Conservation (phyloP, 1,284 basidiomycete species). For the Malassezia brasiliensis region DNA sequence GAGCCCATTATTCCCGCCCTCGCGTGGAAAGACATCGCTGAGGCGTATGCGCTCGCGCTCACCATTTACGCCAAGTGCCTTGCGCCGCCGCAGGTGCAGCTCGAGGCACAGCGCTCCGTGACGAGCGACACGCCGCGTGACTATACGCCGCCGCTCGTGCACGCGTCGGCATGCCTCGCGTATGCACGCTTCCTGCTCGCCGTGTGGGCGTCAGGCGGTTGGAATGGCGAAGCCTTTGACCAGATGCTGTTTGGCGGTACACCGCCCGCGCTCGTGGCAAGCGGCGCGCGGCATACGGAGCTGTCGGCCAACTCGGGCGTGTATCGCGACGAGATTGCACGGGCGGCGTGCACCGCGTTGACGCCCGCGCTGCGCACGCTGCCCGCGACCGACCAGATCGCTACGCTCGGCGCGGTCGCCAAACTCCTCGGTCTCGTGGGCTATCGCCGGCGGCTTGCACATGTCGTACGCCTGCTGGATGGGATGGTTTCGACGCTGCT, state of each 20-base stretch:
- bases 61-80: constrained; percentile 43
- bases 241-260: constrained; percentile 44
- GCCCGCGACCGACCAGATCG: constrained; percentile 38
- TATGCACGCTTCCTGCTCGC: constrained; percentile 43
- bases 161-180: constrained; percentile 37
- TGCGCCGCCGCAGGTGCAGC: constrained; percentile 35
- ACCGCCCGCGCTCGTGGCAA: constrained; percentile 35
- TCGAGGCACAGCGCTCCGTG: constrained; percentile 30
- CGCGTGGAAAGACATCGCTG: constrained; percentile 40
- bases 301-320: constrained; percentile 30
- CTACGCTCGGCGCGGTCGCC: constrained; percentile 29
- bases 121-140: constrained; percentile 42
- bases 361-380: constrained; percentile 36
- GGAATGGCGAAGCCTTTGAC: constrained; percentile 46
- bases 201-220: constrained; percentile 40
- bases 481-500: constrained; percentile 28
- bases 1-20: constrained; percentile 5
- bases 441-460: constrained; percentile 32
- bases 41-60: constrained; percentile 41
- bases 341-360: constrained; percentile 29
- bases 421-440: constrained; percentile 39
- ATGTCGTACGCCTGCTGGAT: constrained; percentile 35
- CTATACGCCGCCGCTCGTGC: constrained; percentile 44
- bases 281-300: constrained; percentile 22
- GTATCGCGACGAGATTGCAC: constrained; percentile 36